Conservation (phyloP, 768 basidiomycete species). For the Suillus americanus region DNA sequence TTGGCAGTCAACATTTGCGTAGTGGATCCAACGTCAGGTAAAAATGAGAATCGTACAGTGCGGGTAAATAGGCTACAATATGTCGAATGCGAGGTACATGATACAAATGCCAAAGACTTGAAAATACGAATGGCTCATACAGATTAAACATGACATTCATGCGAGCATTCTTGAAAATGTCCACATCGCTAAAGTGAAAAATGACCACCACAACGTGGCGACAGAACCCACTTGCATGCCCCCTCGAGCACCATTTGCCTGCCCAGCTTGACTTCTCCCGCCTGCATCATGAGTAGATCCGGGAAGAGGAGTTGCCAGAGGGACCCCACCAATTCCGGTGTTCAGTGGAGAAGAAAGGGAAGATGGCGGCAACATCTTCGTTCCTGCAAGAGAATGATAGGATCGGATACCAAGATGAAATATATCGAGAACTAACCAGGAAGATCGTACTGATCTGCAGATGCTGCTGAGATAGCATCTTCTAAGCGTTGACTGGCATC, state of each 20-base stretch:
- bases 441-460: constrained; percentile 26
- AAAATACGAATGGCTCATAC: background rate
- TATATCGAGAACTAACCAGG: constrained; percentile 21
- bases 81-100: background rate
- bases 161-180: constrained; percentile 15
- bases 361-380: constrained; percentile 42
- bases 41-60: background rate
- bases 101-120: background rate
- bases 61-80: background rate
- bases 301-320: constrained; percentile 21
- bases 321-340: constrained; percentile 29
- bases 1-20: background rate
- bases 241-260: constrained; percentile 19
- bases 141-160: constrained; percentile 5
- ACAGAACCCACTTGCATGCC: constrained; percentile 9
- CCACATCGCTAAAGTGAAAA: constrained; percentile 20
- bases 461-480: constrained; percentile 36
- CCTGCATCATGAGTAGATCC: background rate
- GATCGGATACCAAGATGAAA: background rate
- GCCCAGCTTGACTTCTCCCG: constrained; percentile 1
- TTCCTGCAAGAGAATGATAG: constrained; percentile 28
- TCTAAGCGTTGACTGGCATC: constrained; percentile 45
- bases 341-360: constrained; percentile 21
- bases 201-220: constrained; percentile 16
- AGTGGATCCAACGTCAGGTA: no score